These are phyloP conservation scores for Colletotrichum salicis DNA, from an alignment of 2,329 filamentous ascomycete genomes.

Conservation along the genomic window DNA sequence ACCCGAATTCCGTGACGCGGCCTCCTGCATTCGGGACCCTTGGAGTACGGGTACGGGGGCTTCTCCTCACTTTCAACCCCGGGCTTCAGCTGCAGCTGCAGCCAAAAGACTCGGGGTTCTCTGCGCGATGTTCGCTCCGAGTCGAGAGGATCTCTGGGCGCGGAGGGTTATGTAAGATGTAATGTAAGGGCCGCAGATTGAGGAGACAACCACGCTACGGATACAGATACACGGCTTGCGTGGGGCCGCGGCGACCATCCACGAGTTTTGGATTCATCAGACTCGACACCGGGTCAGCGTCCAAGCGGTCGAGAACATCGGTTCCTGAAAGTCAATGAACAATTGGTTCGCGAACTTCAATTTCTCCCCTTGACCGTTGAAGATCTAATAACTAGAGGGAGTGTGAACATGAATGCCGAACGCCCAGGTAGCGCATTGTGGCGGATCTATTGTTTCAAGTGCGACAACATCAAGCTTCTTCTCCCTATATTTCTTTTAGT, in stretches of 20 bases:
- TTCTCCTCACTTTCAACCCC: background rate
- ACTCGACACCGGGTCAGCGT: too few species aligned
- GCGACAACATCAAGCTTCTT: constrained; percentile 19
- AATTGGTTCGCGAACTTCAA: background rate
- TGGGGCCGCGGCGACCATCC: constrained; percentile 3
- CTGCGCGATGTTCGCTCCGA: background rate
- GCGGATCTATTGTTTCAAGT: constrained; percentile 25
- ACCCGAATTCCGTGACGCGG: constrained; percentile 10
- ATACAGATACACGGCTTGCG: background rate
- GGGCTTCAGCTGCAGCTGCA: background rate
- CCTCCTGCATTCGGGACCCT: background rate
- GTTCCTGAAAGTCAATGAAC: background rate
- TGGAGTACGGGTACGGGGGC: background rate
- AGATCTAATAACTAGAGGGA: background rate
- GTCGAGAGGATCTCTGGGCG: background rate
- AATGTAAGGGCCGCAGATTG: background rate
- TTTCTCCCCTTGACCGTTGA: background rate
- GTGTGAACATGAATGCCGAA: background rate
- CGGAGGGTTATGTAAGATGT: background rate
- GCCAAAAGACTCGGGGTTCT: background rate
- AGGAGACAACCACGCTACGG: background rate
- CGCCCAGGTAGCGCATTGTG: background rate
- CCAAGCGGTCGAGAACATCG: too few species aligned
- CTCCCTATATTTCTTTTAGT: background rate
- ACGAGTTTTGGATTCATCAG: too few species aligned